Base-by-base conservation (phyloP, 352 stramenopile species). In the Pythium volutum region DNA sequence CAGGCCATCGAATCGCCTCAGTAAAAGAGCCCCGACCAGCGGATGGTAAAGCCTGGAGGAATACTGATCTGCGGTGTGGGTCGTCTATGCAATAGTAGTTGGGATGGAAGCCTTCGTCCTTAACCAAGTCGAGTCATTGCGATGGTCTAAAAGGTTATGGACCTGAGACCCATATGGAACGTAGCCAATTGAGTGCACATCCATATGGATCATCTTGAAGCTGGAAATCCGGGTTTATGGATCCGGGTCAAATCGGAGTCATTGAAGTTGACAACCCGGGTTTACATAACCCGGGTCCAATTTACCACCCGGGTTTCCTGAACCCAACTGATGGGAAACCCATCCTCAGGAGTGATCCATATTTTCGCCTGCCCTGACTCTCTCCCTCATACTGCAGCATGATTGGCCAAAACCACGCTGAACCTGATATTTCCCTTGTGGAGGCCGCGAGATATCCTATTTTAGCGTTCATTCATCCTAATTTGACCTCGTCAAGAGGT, bases 361-460 rank as follows among this genome's bases (percentile, higher is more conserved):
- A n/a, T n/a, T n/a, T n/a, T n/a, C 29, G 29, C 31, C 10, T 15
- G 31, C 8, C 31, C 55, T 46, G 55, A 45, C 55, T 62, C 55
- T 54, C 25, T 22, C 41, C 11, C 11, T 14, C 2, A 33, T 26
- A n/a, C 20, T 38, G 16, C 12, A 12, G 3, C 16, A 6, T 50
- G 46, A 57, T 64, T 64, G 56, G 56, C 23, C 38, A 41, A 64
- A 52, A 57, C 11, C 8, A n/a, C n/a, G 12, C 33, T 38, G 8
- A 64, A 64, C 56, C 46, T 64, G 56, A 64, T 64, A 57, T 64
- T 64, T 64, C 41, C 46, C n/a, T n/a, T 23, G 18, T 12, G 12
- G 18, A 1, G 23, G 18, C 18, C 27, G 18, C 16, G 48, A 42
- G 26, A 55, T 55, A 52, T 60, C 41, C 27, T 60, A 14, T 11